These are phyloP conservation scores for Gossypium turneri DNA, from an alignment of 345 rosid species.

Conservation along the genomic window DNA sequence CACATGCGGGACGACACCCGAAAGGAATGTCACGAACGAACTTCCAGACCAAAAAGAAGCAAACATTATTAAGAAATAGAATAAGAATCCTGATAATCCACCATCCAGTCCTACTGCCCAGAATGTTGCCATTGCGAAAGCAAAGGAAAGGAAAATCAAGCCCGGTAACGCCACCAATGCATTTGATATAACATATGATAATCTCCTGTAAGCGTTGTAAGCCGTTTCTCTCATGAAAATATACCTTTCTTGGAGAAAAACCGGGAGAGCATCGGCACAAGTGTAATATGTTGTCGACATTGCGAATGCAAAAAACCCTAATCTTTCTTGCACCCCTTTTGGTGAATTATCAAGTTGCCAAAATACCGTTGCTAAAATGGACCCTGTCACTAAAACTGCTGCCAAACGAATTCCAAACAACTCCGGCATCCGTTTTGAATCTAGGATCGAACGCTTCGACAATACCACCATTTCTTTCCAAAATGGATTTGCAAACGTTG, in stretches of 20 bases:
- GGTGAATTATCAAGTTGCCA: slow-evolving; percentile 89
- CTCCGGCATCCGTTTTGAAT: slow-evolving; percentile 74
- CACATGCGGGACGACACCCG: slow-evolving; percentile 87
- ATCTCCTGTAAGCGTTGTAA: slow-evolving; percentile 79
- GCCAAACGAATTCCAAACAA: slow-evolving; percentile 70
- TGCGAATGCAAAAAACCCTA: slow-evolving; percentile 91
- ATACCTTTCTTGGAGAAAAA: slow-evolving; percentile 87
- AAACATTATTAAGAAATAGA: slow-evolving; percentile 63
- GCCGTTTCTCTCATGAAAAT: slow-evolving; percentile 98
- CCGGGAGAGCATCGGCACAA: slow-evolving; percentile 90
- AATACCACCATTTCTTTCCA: slow-evolving; percentile 78
- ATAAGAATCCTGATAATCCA: slow-evolving; percentile 63
- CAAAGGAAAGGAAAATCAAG: slow-evolving; percentile 55
- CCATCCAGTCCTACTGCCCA: slow-evolving; percentile 95
- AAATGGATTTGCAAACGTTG: slow-evolving; percentile 77
- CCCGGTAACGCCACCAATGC: slow-evolving; percentile 53
- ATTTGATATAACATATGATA: slow-evolving; percentile 80
- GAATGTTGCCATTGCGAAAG: slow-evolving; percentile 66
- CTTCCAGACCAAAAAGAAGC: slow-evolving; percentile 94
- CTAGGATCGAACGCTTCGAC: slow-evolving; percentile 55
- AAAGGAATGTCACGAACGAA: slow-evolving; percentile 88
- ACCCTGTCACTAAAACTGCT: slow-evolving; percentile 79
- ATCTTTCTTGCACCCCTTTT: slow-evolving; percentile 74
- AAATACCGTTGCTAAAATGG: slow-evolving; percentile 78
- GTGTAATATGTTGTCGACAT: slow-evolving; percentile 98